Percentiles rank a stretch among this genome's conserved stretches.
Evolutionary conservation across 345 rosid species (phyloP).

Genomic region (Noccaea bulbosa): DNA sequence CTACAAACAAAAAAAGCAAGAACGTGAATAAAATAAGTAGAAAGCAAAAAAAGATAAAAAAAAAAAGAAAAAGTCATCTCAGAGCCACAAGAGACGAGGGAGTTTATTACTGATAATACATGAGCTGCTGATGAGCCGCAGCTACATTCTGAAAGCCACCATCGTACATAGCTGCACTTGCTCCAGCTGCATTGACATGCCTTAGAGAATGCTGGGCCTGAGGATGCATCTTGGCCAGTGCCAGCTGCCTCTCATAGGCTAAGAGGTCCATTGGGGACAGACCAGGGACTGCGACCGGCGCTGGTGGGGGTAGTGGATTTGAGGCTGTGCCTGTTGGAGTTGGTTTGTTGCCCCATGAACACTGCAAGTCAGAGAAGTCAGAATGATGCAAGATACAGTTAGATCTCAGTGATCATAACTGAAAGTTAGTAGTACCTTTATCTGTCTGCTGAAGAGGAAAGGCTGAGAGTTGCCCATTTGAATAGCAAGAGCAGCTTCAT

Average conservation of each 20-base stretch:
- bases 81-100: not conserved
- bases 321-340: constrained; percentile 86
- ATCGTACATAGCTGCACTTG: constrained; percentile 77
- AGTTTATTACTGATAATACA: constrained; percentile 70
- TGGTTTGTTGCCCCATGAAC: constrained; percentile 96
- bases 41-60: no score
- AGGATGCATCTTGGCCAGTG: constrained; percentile 76
- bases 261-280: constrained; percentile 62
- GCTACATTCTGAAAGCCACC: constrained; percentile 80
- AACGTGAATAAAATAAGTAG: constrained; percentile 15
- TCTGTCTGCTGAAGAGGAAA: constrained; percentile 70
- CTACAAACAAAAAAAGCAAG: constrained; percentile 22
- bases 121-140: constrained; percentile 83
- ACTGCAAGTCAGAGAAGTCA: constrained; percentile 50
- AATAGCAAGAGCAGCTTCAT: constrained; percentile 89
- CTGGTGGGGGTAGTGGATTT: constrained; percentile 83
- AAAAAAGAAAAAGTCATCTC: not conserved
- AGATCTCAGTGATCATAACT: not conserved
- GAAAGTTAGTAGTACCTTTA: constrained; percentile 58
- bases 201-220: constrained; percentile 80
- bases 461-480: constrained; percentile 78
- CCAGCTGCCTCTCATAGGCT: constrained; percentile 70
- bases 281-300: constrained; percentile 56
- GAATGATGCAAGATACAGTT: not conserved
- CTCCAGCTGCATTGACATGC: constrained; percentile 73